Evolutionary conservation across 2,329 filamentous ascomycete species (phyloP).

Genomic region (Anthostomella pinea): DNA sequence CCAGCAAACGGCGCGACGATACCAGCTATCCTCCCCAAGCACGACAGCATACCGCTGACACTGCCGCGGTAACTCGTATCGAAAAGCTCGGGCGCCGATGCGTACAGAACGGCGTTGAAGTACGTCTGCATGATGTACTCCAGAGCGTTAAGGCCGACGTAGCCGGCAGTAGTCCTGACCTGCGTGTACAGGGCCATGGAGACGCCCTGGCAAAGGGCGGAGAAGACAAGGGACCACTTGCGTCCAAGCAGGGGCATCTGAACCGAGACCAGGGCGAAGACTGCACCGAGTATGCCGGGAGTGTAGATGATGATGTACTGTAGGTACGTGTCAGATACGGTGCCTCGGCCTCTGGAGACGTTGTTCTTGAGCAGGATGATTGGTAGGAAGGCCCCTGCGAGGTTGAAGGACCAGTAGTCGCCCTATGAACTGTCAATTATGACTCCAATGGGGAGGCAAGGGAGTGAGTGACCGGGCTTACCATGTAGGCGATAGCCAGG

Average conservation of each 20-base stretch:
- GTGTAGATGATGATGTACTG: constrained; percentile 13
- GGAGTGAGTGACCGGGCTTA: too few species aligned
- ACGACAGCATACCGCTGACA: constrained; percentile 39
- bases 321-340: constrained; percentile 10
- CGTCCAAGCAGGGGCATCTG: constrained; percentile 9
- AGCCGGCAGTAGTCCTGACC: constrained; percentile 40
- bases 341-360: constrained; percentile 3
- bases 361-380: constrained; percentile 12
- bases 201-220: constrained; percentile 6
- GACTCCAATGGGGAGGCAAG: too few species aligned
- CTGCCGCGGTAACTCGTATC: constrained; percentile 53
- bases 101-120: constrained; percentile 41
- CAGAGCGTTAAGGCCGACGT: constrained; percentile 32
- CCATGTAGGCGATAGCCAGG: too few species aligned
- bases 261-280: constrained; percentile 7
- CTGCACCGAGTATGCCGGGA: constrained; percentile 9
- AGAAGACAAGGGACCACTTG: constrained; percentile 10
- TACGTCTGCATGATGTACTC: constrained; percentile 36
- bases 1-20: constrained; percentile 9
- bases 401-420: constrained; percentile 1
- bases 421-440: too few species aligned
- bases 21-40: constrained; percentile 10
- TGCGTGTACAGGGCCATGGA: constrained; percentile 12
- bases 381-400: constrained; percentile 9
- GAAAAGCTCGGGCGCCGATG: constrained; percentile 56